These are phyloP conservation scores for Pachysandra terminalis DNA, from an alignment of 164 flowering plant genomes.

Conservation along the genomic window DNA sequence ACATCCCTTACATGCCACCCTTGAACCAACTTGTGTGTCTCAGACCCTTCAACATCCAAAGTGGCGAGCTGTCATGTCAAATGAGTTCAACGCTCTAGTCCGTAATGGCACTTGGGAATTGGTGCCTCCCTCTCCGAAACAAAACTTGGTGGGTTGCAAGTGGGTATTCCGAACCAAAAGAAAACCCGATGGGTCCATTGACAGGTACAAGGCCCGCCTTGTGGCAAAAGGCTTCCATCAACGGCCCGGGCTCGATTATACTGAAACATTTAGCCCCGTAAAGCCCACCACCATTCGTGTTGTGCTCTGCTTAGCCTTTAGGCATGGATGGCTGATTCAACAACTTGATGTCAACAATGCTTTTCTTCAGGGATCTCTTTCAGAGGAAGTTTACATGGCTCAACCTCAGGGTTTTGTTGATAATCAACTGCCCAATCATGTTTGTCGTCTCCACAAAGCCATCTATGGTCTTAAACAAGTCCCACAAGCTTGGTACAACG, in stretches of 20 bases:
- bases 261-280: no score
- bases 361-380: no score
- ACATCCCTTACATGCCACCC: neutral
- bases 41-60: neutral
- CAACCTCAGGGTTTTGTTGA: no score
- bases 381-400: no score
- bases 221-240: no score
- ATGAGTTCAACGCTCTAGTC: no score
- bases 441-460: neutral
- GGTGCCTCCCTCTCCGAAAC: neutral
- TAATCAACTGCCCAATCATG: neutral
- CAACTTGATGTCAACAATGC: no score
- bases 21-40: conserved; percentile 9
- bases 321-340: no score
- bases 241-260: no score
- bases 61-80: neutral
- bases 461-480: neutral
- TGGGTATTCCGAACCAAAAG: neutral
- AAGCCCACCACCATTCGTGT: no score
- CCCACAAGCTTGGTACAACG: no score
- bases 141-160: neutral
- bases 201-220: neutral
- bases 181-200: conserved; percentile 1
- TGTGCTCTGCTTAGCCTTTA: no score
- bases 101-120: conserved; percentile 9